Percentiles rank a stretch among this genome's conserved stretches.
Evolutionary conservation across 2,329 filamentous ascomycete genomes (phyloP).

Genomic region (Penicillium glabrum): DNA sequence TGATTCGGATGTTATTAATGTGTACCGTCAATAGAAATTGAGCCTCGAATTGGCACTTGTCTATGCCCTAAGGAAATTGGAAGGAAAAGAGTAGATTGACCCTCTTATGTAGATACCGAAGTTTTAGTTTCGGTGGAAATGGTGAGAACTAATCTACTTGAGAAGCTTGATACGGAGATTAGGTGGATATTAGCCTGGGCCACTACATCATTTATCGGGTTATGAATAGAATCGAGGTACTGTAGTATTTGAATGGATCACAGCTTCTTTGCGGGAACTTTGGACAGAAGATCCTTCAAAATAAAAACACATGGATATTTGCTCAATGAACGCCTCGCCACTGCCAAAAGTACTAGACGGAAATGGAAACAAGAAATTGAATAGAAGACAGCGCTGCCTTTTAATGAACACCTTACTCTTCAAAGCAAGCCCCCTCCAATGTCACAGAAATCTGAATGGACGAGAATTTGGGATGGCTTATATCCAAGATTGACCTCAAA

Average conservation of each 20-base stretch:
- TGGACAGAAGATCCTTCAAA: slow-evolving; percentile 2
- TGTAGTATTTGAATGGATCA: background rate
- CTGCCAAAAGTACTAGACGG: slow-evolving; percentile 18
- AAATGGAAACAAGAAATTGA: slow-evolving; percentile 1
- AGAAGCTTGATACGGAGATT: too few relatives aligned
- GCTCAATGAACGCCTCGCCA: slow-evolving; percentile 29
- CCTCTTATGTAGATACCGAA: background rate
- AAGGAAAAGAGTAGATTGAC: background rate
- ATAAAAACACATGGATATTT: slow-evolving; percentile 20
- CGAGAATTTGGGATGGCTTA: background rate
- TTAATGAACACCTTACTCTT: slow-evolving; percentile 29
- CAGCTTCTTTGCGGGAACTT: slow-evolving; percentile 2
- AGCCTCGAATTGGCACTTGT: background rate
- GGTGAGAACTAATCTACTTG: too few relatives aligned
- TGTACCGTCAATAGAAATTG: background rate
- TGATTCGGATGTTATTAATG: background rate
- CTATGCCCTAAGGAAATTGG: background rate
- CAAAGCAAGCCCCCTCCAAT: background rate
- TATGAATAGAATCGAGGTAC: background rate
- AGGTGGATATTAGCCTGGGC: background rate
- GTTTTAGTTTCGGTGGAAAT: too few relatives aligned
- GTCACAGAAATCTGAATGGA: background rate
- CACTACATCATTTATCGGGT: background rate
- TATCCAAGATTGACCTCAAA: background rate
- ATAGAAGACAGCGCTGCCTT: slow-evolving; percentile 7